These are phyloP conservation scores for Blepharisma undulans DNA, from an alignment of 169 alveolate genomes.

Conservation along the genomic window DNA sequence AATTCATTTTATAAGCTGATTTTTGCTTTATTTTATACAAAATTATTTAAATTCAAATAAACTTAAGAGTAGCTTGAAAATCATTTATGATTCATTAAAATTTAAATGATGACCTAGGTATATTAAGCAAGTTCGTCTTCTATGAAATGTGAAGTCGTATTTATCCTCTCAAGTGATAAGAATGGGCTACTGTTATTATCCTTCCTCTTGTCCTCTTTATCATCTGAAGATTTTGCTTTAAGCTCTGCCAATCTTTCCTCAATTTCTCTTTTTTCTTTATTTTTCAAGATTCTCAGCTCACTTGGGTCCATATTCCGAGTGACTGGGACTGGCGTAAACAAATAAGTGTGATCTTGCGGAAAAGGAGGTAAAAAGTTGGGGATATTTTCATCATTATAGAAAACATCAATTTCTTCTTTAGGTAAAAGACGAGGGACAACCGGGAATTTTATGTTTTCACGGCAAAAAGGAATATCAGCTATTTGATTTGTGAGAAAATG, in stretches of 20 bases:
- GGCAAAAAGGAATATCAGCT: neutral
- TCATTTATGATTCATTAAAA: too few species aligned
- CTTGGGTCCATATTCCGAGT: slow-evolving; percentile 24
- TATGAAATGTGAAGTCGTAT: neutral
- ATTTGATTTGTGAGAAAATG: neutral
- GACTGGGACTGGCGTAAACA: slow-evolving; percentile 36
- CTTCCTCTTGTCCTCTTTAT: neutral
- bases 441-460: neutral
- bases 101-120: neutral
- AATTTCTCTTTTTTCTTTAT: slow-evolving; percentile 26
- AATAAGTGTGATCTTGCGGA: slow-evolving; percentile 26
- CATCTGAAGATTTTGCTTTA: neutral
- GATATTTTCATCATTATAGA: neutral
- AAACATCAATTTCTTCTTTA: neutral
- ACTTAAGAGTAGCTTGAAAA: too few species aligned
- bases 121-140: neutral
- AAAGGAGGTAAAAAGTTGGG: slow-evolving; percentile 16
- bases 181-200: neutral
- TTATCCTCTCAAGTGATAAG: neutral
- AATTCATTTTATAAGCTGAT: neutral
- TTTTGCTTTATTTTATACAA: too few species aligned
- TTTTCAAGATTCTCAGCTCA: neutral
- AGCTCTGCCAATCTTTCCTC: slow-evolving; percentile 26
- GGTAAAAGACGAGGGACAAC: neutral
- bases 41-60: too few species aligned